Evolutionary conservation across 2,329 filamentous ascomycete genomes (phyloP).

Genomic region (Plectosphaerella plurivora): DNA sequence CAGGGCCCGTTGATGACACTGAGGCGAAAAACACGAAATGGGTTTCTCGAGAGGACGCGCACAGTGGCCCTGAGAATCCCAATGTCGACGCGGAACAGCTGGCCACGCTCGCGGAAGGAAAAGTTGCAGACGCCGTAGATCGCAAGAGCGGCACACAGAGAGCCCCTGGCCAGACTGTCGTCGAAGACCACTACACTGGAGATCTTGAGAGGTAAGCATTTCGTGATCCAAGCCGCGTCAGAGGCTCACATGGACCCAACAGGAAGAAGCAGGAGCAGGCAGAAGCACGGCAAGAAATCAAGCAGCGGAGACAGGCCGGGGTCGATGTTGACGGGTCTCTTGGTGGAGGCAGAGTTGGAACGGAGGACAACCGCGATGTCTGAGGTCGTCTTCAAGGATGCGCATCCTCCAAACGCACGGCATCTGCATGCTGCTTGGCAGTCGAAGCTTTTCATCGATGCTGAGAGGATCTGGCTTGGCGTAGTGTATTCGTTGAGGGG

Average conservation of each 20-base stretch:
- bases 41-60: neutral
- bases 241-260: neutral
- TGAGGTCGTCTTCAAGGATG: neutral
- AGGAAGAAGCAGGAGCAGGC: constrained; percentile 18
- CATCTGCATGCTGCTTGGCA: too few species aligned
- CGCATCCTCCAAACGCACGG: too few species aligned
- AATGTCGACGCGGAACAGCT: constrained; percentile 19
- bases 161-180: constrained; percentile 12
- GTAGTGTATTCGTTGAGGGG: neutral
- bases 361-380: constrained; percentile 6
- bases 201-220: constrained; percentile 14
- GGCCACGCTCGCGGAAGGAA: constrained; percentile 16
- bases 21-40: constrained; percentile 11
- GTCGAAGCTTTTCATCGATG: too few species aligned
- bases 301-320: constrained; percentile 11
- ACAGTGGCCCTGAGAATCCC: constrained; percentile 10
- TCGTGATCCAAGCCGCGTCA: too few species aligned
- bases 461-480: neutral
- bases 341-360: constrained; percentile 1
- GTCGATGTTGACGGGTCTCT: constrained; percentile 13
- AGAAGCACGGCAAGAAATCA: constrained; percentile 13
- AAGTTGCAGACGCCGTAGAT: constrained; percentile 18
- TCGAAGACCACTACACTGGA: constrained; percentile 12
- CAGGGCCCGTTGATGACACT: constrained; percentile 11
- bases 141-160: constrained; percentile 17